Evolutionary conservation across 352 stramenopile species (phyloP), one percentile per base, ranked within the genome.

Genomic region (Phytopythium oedochilum): DNA sequence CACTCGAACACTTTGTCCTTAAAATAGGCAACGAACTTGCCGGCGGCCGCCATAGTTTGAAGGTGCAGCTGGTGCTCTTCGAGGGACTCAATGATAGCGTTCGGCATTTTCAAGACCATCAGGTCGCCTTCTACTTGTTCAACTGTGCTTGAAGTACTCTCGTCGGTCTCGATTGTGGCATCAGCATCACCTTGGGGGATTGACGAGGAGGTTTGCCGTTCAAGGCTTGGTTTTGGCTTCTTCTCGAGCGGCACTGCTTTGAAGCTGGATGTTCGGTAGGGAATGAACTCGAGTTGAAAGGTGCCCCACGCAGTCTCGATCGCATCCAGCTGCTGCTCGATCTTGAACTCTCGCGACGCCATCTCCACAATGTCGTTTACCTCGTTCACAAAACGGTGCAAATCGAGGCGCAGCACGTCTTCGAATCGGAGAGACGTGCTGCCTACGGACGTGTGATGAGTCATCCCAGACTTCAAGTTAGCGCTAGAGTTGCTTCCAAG

Each of bases 21-120:
- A 58, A 98, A 98, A 53, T 98, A 98, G 18, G 94, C 86, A 42
- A 98, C 95, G 58, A 98, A 98, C 59, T 98, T 98, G 23, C 92
- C 93, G 66, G 97, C 97, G n/a, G 87, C 87, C n/a, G 91, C 92
- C 82, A 98, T 98, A 10, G 88, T 96, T 63, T 98, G 95, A 3
- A 98, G 68, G 53, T 98, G 88, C 45, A 98, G 83, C 60, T 98
- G 94, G 55, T 98, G 92, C 39, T 96, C 88, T 73, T 98, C 95
- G 9, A 98, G 89, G 20, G 73, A 91, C 61, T 98, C 95, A 32
- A 98, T 82, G 45, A 98, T 83, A 29, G 90, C 76, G 55, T 97
- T 95, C 3, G 86, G 93, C 35, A 91, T 87, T 63, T 94, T 95
- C 17, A 97, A 71, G 35, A 98, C 81, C 46, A 85, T 73, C 50